Conservation (phyloP, 441 rosid genomes). For the Euphorbia celastroides region DNA sequence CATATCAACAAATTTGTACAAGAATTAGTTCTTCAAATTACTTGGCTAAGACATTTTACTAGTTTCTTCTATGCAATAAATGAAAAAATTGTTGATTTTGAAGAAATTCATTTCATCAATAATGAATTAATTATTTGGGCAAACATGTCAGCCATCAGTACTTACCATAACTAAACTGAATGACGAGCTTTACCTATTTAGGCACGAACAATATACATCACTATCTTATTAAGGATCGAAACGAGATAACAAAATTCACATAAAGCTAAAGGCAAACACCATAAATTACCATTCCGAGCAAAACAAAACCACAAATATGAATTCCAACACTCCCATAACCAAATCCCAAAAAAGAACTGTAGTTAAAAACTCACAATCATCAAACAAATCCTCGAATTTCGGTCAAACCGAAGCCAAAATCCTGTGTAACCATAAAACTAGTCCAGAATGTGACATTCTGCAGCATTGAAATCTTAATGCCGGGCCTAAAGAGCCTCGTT, state of each 20-base stretch:
- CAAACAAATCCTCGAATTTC: slow-evolving; percentile 10
- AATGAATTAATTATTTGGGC: too few relatives aligned
- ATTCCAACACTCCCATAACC: background rate
- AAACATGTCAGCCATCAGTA: too few relatives aligned
- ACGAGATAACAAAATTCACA: too few relatives aligned
- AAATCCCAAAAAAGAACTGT: background rate
- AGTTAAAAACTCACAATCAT: background rate
- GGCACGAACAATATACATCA: background rate
- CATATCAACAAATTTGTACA: too few relatives aligned
- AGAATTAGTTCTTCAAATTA: background rate
- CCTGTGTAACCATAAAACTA: slow-evolving; percentile 13
- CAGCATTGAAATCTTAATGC: slow-evolving; percentile 6
- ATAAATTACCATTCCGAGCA: background rate
- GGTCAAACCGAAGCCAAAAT: slow-evolving; percentile 11
- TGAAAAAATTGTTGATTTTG: too few relatives aligned
- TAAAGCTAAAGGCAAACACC: background rate
- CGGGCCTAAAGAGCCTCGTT: slow-evolving; percentile 44
- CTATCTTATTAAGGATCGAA: background rate
- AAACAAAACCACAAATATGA: background rate
- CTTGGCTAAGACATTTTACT: too few relatives aligned
- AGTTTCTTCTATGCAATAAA: too few relatives aligned
- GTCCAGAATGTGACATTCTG: background rate
- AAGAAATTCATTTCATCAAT: too few relatives aligned
- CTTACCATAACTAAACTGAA: too few relatives aligned
- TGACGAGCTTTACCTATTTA: too few relatives aligned